Evolutionary conservation across 441 rosid genomes (phyloP).

Genomic region (Eruca vesicaria): DNA sequence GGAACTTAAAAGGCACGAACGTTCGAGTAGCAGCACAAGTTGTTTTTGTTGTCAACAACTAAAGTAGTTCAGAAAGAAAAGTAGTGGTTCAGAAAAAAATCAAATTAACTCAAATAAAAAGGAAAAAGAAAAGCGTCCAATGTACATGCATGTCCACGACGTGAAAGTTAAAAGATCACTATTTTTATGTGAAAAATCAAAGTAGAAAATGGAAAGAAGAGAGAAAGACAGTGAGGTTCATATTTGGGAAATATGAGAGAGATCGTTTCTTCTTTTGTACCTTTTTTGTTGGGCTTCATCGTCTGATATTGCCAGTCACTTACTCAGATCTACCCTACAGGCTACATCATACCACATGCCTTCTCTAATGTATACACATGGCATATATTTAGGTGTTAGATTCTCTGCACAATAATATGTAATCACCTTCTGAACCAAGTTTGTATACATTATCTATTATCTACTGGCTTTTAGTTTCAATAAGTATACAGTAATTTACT

Average conservation of each 20-base stretch:
- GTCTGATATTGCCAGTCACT: slow-evolving; percentile 17
- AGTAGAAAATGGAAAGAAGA: neutral
- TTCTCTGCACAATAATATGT: neutral
- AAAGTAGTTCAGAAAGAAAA: slow-evolving; percentile 16
- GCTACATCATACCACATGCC: slow-evolving; percentile 9
- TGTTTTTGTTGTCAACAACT: slow-evolving; percentile 28
- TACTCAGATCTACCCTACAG: slow-evolving; percentile 16
- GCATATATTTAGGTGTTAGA: slow-evolving; percentile 1
- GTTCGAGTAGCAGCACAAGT: neutral
- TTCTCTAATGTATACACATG: neutral
- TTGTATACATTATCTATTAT: neutral
- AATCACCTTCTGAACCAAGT: neutral
- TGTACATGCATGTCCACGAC: neutral
- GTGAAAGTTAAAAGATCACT: neutral
- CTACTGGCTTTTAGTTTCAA: slow-evolving; percentile 15
- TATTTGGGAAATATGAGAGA: slow-evolving; percentile 20
- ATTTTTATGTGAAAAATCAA: neutral
- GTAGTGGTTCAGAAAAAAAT: slow-evolving; percentile 11
- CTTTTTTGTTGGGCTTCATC: slow-evolving; percentile 1
- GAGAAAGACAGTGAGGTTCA: neutral
- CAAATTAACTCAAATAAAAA: neutral
- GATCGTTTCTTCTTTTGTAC: slow-evolving; percentile 23
- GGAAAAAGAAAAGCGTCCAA: neutral
- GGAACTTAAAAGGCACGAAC: slow-evolving; percentile 10
- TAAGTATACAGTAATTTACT: neutral